phyloP scores from a whole-genome alignment of 305 asterid genomes.

The Fraxinus latifolia region DNA sequence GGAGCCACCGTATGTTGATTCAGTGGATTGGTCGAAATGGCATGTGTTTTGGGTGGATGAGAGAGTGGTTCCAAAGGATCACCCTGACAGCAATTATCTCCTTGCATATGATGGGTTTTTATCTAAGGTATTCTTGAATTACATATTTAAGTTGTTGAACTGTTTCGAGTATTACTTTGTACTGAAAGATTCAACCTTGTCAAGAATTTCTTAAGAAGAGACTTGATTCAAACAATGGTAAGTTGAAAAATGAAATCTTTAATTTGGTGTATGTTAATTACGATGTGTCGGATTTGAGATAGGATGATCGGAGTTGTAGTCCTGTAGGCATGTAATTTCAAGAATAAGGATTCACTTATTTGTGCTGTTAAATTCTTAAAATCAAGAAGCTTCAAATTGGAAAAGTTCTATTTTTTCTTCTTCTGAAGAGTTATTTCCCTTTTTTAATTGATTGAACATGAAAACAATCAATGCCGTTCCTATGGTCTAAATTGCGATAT shows the following conservation, averaged over 20 bases:
- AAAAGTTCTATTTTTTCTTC: neutral
- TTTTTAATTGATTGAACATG: neutral
- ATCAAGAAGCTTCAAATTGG: neutral
- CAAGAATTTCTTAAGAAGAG: neutral
- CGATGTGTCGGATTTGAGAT: neutral
- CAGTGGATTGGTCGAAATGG: slow-evolving; percentile 54
- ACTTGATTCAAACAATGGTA: neutral
- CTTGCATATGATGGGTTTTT: slow-evolving; percentile 51
- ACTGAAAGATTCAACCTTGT: neutral
- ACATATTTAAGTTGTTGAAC: neutral
- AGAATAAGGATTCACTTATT: neutral
- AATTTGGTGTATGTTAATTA: neutral
- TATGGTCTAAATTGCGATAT: neutral
- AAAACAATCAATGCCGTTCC: neutral
- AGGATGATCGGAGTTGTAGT: neutral
- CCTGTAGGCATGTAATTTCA: neutral
- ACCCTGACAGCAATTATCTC: slow-evolving; percentile 53
- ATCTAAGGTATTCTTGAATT: slow-evolving; percentile 42
- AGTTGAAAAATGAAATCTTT: too few relatives aligned
- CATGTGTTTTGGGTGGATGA: slow-evolving; percentile 57
- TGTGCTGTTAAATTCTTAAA: neutral
- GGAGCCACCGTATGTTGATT: slow-evolving; percentile 43
- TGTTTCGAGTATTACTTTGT: neutral
- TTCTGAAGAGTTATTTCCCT: neutral
- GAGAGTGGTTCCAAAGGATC: slow-evolving; percentile 55